phyloP scores from a whole-genome alignment of 2,329 filamentous ascomycete species.

The Atkinsonella texensis region DNA sequence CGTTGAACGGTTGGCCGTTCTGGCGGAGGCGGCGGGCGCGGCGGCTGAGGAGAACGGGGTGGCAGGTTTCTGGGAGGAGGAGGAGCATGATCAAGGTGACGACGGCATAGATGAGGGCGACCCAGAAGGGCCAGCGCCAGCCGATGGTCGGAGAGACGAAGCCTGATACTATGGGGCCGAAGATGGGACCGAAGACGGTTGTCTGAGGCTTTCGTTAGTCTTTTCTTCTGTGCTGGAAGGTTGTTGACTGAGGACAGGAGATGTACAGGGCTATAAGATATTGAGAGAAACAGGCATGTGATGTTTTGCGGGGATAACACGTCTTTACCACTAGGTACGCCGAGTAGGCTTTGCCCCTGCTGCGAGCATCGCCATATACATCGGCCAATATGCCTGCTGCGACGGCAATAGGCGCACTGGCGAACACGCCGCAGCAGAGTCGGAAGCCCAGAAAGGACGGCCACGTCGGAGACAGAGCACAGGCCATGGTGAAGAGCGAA shows the following conservation, averaged over 20 bases:
- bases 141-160: constrained; percentile 45
- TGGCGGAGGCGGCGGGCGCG: constrained; percentile 46
- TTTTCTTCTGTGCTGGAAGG: not conserved
- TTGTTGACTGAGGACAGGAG: too few relatives aligned
- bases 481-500: constrained; percentile 40
- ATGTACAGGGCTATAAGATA: too few relatives aligned
- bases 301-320: too few relatives aligned
- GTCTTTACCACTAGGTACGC: constrained; percentile 44
- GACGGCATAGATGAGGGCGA: constrained; percentile 56
- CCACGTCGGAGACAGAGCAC: constrained; percentile 41
- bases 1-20: constrained; percentile 35
- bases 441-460: constrained; percentile 41
- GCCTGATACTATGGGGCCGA: constrained; percentile 53
- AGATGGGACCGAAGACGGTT: constrained; percentile 54
- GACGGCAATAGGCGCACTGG: constrained; percentile 48
- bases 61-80: constrained; percentile 55
- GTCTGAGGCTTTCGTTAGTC: constrained; percentile 22
- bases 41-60: constrained; percentile 42
- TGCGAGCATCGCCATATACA: constrained; percentile 39
- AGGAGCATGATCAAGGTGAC: constrained; percentile 45
- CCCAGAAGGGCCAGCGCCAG: constrained; percentile 63
- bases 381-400: constrained; percentile 55
- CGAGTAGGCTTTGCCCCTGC: constrained; percentile 4
- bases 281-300: too few relatives aligned
- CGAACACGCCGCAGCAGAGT: constrained; percentile 40